Percentiles rank a stretch among this genome's conserved stretches.
Conservation (phyloP, 2,329 filamentous ascomycete genomes). For the Corinectria fuckeliana region DNA sequence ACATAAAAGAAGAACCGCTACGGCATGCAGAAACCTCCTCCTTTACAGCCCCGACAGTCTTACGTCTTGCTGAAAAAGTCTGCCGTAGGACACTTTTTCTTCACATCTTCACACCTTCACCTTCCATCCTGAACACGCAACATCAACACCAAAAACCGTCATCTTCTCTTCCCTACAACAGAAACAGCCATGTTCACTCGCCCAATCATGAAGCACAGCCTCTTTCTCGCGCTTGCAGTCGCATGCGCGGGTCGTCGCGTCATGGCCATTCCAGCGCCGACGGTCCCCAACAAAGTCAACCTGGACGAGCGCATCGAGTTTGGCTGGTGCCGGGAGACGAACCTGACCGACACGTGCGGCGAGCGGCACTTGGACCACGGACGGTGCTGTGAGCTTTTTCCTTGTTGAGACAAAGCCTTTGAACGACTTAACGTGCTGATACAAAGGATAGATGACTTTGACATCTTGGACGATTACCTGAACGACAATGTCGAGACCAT, state of each 20-base stretch:
- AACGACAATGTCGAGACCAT: slow-evolving; percentile 22
- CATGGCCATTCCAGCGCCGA: neutral
- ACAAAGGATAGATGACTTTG: slow-evolving; percentile 17
- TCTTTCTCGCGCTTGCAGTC: neutral
- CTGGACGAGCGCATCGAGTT: slow-evolving; percentile 12
- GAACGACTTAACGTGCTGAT: neutral
- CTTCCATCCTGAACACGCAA: neutral
- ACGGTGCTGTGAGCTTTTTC: slow-evolving; percentile 11
- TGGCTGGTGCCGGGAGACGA: slow-evolving; percentile 15
- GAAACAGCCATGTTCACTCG: neutral
- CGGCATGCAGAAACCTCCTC: neutral
- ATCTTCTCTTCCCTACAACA: neutral
- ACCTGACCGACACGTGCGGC: neutral
- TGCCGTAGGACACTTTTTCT: neutral
- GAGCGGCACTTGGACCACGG: slow-evolving; percentile 9
- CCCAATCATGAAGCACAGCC: neutral
- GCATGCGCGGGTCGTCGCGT: neutral
- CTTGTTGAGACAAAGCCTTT: neutral
- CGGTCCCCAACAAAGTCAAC: neutral
- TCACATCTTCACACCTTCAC: neutral
- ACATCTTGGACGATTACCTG: slow-evolving; percentile 7
- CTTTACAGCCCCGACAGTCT: neutral
- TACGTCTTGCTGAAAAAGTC: neutral
- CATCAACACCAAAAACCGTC: neutral
- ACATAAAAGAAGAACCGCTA: neutral